Conservation (phyloP, 2,329 filamentous ascomycete species). For the Xylaria sp. region DNA sequence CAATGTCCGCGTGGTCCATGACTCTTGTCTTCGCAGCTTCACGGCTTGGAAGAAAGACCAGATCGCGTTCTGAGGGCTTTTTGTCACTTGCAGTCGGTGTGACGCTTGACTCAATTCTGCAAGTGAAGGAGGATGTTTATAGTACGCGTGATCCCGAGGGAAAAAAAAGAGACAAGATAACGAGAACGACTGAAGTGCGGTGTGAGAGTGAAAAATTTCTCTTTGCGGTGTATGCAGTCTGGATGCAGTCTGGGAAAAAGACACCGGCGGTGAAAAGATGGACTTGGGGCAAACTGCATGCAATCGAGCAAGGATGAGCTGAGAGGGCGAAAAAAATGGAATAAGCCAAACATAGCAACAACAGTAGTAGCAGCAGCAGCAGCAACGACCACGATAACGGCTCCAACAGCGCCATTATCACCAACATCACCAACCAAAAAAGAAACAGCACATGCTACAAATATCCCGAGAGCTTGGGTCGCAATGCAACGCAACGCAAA, state of each 20-base stretch:
- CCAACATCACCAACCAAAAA: neutral
- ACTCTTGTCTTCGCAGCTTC: slow-evolving; percentile 6
- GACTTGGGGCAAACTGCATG: neutral
- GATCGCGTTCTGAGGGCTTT: neutral
- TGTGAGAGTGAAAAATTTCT: slow-evolving; percentile 1
- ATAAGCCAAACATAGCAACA: neutral
- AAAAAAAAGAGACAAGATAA: neutral
- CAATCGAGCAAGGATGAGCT: slow-evolving; percentile 7
- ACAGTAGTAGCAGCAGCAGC: neutral
- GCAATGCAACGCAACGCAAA: neutral
- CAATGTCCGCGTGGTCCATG: neutral
- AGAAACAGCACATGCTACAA: neutral
- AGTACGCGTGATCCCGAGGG: slow-evolving; percentile 1
- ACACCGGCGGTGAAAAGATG: slow-evolving; percentile 3
- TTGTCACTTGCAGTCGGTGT: slow-evolving; percentile 25
- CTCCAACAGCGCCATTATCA: neutral
- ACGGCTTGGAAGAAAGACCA: neutral
- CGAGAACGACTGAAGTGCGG: slow-evolving; percentile 4
- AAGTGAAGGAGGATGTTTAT: slow-evolving; percentile 20
- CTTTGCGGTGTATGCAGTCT: slow-evolving; percentile 6
- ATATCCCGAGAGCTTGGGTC: neutral
- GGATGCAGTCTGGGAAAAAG: neutral
- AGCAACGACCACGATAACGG: neutral
- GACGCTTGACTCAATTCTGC: slow-evolving; percentile 19
- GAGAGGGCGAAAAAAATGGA: slow-evolving; percentile 2